Evolutionary conservation across 495 filamentous ascomycete species (phyloP).

Genomic region (Lasiosphaeria hispida): DNA sequence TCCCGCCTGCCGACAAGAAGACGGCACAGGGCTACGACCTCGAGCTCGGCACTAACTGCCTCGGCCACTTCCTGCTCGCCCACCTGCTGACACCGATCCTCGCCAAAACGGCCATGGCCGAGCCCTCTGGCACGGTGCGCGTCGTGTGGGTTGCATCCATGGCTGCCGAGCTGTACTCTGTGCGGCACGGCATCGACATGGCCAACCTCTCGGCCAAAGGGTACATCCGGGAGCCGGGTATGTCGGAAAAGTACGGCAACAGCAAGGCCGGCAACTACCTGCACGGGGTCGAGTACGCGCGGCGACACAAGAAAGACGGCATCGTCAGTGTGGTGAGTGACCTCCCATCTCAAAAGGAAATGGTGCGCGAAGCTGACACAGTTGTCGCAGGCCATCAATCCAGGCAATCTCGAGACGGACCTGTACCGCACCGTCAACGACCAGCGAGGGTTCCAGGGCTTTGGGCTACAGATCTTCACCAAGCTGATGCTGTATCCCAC

Average conservation of each 20-base stretch:
- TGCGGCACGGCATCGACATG: slow-evolving; percentile 23
- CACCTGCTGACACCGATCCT: slow-evolving; percentile 48
- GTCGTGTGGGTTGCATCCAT: slow-evolving; percentile 42
- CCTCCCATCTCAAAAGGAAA: too few relatives aligned
- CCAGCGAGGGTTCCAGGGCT: neutral
- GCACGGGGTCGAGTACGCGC: slow-evolving; percentile 18
- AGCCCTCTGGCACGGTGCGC: slow-evolving; percentile 37
- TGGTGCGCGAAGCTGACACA: too few relatives aligned
- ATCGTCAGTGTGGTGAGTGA: slow-evolving; percentile 21
- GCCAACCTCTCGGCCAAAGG: slow-evolving; percentile 33
- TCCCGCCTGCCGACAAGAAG: slow-evolving; percentile 22
- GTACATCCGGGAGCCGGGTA: slow-evolving; percentile 16
- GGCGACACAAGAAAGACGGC: slow-evolving; percentile 12
- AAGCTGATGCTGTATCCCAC: slow-evolving; percentile 23
- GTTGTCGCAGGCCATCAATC: slow-evolving; percentile 27
- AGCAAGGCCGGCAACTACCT: slow-evolving; percentile 26
- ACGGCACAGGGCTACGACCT: slow-evolving; percentile 40
- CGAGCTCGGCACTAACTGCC: slow-evolving; percentile 39
- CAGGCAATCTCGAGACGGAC: slow-evolving; percentile 39
- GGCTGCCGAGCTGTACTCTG: slow-evolving; percentile 25
- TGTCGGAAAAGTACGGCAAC: slow-evolving; percentile 12
- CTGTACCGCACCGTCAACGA: slow-evolving; percentile 27
- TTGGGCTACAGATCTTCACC: slow-evolving; percentile 5
- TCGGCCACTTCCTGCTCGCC: slow-evolving; percentile 45
- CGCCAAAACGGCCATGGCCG: slow-evolving; percentile 33